Evolutionary conservation across 345 rosid genomes (phyloP).

Genomic region (thale cress (Arabidopsis thaliana)): DNA sequence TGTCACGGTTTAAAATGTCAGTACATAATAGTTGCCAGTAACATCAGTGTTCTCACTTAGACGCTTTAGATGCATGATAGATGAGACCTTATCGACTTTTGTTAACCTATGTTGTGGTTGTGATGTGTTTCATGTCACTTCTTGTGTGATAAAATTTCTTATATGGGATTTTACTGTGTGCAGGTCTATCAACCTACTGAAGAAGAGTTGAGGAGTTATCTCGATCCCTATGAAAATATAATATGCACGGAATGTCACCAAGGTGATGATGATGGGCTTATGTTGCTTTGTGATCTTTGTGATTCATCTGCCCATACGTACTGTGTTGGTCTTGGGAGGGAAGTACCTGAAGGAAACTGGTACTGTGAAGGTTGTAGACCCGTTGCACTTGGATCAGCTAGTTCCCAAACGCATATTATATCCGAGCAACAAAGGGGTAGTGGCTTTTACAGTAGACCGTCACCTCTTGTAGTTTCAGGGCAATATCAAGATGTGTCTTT

Average conservation of each 20-base stretch:
- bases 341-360: constrained; percentile 99
- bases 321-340: constrained; percentile 93
- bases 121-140: constrained; percentile 5
- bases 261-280: constrained; percentile 97
- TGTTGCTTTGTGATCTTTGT: constrained; percentile 95
- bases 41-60: neutral
- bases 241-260: constrained; percentile 92
- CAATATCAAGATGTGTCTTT: constrained; percentile 57
- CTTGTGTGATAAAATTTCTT: constrained; percentile 4
- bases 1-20: constrained; percentile 15
- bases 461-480: constrained; percentile 53
- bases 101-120: constrained; percentile 18
- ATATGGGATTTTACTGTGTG: constrained; percentile 28
- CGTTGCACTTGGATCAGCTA: constrained; percentile 75
- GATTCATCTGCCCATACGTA: constrained; percentile 99
- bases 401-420: constrained; percentile 59
- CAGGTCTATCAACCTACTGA: constrained; percentile 98
- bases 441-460: constrained; percentile 56
- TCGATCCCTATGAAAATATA: constrained; percentile 93
- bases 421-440: constrained; percentile 60
- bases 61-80: constrained; percentile 30
- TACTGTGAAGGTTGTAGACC: constrained; percentile 96
- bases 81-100: constrained; percentile 20
- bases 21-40: neutral
- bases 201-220: constrained; percentile 93